Evolutionary conservation across 768 basidiomycete genomes (phyloP), one percentile per base, ranked within the genome.

Genomic region (Galerina sulciceps): DNA sequence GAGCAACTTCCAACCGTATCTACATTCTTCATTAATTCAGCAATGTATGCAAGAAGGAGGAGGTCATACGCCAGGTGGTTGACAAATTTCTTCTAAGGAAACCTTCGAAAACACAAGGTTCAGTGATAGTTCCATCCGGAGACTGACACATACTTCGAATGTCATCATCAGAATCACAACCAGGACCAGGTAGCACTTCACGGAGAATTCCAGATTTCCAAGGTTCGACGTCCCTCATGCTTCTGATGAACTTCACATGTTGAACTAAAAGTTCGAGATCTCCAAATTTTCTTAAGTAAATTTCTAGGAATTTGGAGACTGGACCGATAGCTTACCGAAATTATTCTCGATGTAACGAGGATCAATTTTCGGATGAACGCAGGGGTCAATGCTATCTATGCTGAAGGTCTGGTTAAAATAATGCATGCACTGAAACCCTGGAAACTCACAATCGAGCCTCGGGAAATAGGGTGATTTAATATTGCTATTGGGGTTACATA

Each of bases 1-100:
- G 83, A 82, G 51, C 75, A 77, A 1, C 82, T 76, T 5, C 80
- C 79, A 22, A 77, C 65, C 11, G 81, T 78, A 61, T 86, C 82
- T 83, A 55, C 10, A 15, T 31, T 11, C 11, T 8, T 31, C n/a
- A 14, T 11, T 50, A 15, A 20, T 11, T 23, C 11, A 15, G 14
- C 11, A 41, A 49, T 13, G 26, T 5, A 20, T 26, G 8, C 11
- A 43, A 17, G n/a, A 20, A 47, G 10, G 31, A 10, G 18, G 10
- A 17, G 40, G 44, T 37, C 54, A 10, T 51, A 60, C 54, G 59
- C 59, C 59, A 60, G 22, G 69, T 66, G 2, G 68, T 73, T 22
- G 44, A 57, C 13, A 65, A 52, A 26, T 26, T 60, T 40, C 67
- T 65, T 62, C 61, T 68, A 38, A 68, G 57, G 48, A 69, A 75